These are phyloP conservation scores for Teunomyces gatunensis DNA, from an alignment of 805 yeast genomes.

Conservation along the genomic window DNA sequence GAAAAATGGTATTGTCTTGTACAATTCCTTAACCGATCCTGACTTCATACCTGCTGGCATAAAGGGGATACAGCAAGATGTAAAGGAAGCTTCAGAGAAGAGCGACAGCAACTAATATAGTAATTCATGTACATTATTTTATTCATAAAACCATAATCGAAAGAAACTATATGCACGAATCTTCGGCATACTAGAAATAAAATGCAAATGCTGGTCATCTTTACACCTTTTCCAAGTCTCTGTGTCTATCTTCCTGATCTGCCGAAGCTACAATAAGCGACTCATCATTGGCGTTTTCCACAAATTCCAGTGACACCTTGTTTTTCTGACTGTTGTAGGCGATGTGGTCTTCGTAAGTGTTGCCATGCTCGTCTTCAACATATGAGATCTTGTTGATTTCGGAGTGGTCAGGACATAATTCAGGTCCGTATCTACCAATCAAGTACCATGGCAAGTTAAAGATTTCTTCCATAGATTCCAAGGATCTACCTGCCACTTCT, in stretches of 20 bases:
- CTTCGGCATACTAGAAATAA: background rate
- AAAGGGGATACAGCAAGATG: background rate
- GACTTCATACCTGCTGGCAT: slow-evolving; percentile 10
- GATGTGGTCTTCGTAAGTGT: slow-evolving; percentile 10
- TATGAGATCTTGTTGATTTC: slow-evolving; percentile 19
- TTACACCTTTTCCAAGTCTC: background rate
- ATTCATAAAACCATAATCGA: background rate
- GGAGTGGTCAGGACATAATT: slow-evolving; percentile 25
- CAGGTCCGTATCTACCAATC: slow-evolving; percentile 23
- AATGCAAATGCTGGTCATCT: background rate
- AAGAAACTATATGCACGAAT: background rate
- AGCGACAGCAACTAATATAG: background rate
- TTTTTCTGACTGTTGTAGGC: slow-evolving; percentile 8
- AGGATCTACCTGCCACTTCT: slow-evolving; percentile 24
- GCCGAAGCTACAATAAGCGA: background rate
- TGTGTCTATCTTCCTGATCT: background rate
- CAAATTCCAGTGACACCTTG: slow-evolving; percentile 6
- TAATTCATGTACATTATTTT: background rate
- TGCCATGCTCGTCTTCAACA: slow-evolving; percentile 2
- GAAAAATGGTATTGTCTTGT: slow-evolving; percentile 36
- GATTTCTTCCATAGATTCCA: slow-evolving; percentile 25
- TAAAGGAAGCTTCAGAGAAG: background rate
- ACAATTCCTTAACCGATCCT: slow-evolving; percentile 19
- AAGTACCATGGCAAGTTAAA: slow-evolving; percentile 26
- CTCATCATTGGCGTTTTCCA: slow-evolving; percentile 5